Conservation (phyloP, 495 filamentous ascomycete species). For the Gamarada debralockiae region DNA sequence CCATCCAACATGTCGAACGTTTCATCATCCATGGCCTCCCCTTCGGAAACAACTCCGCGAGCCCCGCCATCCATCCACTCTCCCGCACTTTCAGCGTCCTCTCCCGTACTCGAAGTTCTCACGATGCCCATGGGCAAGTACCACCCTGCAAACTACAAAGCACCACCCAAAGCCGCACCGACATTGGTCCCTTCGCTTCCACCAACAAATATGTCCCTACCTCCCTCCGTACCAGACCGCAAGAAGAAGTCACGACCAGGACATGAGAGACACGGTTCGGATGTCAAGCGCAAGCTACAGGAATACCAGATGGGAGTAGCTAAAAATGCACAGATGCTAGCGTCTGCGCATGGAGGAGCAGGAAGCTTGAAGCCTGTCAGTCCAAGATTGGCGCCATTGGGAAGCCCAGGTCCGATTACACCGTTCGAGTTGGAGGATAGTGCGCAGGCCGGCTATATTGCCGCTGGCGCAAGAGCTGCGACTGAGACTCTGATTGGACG, state of each 20-base stretch:
- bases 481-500: background rate
- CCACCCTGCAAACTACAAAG: slow-evolving; percentile 48
- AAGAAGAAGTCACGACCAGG: slow-evolving; percentile 18
- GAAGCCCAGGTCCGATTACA: slow-evolving; percentile 76
- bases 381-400: slow-evolving; percentile 62
- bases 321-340: slow-evolving; percentile 30
- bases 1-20: slow-evolving; percentile 12
- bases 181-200: slow-evolving; percentile 1
- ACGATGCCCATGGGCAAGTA: slow-evolving; percentile 49
- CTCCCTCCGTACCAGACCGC: slow-evolving; percentile 1
- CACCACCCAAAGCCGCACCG: slow-evolving; percentile 3
- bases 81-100: background rate
- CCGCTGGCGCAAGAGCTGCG: background rate
- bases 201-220: slow-evolving; percentile 11
- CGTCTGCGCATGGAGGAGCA: slow-evolving; percentile 25
- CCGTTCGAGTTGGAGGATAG: slow-evolving; percentile 64
- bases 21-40: slow-evolving; percentile 6
- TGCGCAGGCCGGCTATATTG: slow-evolving; percentile 11
- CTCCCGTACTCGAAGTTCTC: slow-evolving; percentile 10
- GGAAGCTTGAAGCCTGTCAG: slow-evolving; percentile 42
- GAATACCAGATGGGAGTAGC: slow-evolving; percentile 59
- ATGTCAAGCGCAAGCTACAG: slow-evolving; percentile 44
- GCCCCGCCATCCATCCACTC: background rate
- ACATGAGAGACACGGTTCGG: slow-evolving; percentile 33
- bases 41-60: background rate